phyloP scores from a whole-genome alignment of 202 grass and related monocot species.

The Carex sylvatica region DNA sequence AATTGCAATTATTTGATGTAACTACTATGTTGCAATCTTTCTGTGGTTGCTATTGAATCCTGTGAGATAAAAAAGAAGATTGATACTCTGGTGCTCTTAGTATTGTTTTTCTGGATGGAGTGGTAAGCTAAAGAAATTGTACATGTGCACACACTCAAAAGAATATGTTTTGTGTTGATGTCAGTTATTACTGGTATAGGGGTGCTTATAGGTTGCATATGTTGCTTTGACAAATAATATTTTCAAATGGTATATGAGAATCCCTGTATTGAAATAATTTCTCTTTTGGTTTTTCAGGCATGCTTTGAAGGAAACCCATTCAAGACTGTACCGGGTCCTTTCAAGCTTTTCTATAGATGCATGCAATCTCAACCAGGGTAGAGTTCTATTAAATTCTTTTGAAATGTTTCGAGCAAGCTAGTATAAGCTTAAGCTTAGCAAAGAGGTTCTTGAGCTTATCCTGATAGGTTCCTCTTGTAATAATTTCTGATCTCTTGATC shows the following conservation, averaged over 20 bases:
- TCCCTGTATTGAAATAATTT: conserved; percentile 8
- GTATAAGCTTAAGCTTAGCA: not conserved
- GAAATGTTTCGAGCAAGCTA: not conserved
- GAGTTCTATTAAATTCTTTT: conserved; percentile 1
- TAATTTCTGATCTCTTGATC: not conserved
- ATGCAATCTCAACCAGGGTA: conserved; percentile 92
- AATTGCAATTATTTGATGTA: not conserved
- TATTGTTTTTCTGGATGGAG: not conserved
- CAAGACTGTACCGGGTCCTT: conserved; percentile 86
- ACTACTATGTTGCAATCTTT: not conserved
- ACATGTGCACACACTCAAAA: not conserved
- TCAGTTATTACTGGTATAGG: not conserved
- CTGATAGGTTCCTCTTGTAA: not conserved
- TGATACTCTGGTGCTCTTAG: not conserved
- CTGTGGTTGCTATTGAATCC: not conserved
- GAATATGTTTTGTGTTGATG: not conserved
- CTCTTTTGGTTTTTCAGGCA: conserved; percentile 43
- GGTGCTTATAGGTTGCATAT: not conserved
- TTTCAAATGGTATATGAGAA: conserved; percentile 15
- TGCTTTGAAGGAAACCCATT: conserved; percentile 97
- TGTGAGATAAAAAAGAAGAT: not conserved
- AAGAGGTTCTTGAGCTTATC: not conserved
- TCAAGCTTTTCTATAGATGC: conserved; percentile 85
- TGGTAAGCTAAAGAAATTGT: not conserved
- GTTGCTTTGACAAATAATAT: not conserved